These are phyloP conservation scores for Lasiodiplodia gonubiensis DNA, from an alignment of 2,329 filamentous ascomycete genomes.

Conservation along the genomic window DNA sequence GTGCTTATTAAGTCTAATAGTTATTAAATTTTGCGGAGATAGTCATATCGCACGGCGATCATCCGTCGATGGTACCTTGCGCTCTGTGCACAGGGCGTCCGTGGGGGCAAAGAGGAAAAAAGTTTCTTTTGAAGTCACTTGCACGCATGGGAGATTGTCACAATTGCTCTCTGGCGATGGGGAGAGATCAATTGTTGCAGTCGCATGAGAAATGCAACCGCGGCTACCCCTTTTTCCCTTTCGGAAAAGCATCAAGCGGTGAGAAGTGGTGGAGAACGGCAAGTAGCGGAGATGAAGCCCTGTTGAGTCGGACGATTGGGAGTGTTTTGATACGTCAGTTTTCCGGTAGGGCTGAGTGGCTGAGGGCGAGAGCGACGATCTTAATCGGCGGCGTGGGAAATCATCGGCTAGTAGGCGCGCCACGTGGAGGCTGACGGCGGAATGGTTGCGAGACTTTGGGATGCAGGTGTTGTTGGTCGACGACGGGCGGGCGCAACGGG, in stretches of 20 bases:
- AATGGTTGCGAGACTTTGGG: too few relatives aligned
- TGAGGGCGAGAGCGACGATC: neutral
- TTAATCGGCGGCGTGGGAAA: neutral
- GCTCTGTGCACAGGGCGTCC: constrained; percentile 8
- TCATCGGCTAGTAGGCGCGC: neutral
- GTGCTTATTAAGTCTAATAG: neutral
- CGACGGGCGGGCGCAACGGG: neutral
- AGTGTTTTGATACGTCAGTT: neutral
- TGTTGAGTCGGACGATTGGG: neutral
- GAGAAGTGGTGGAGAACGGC: neutral
- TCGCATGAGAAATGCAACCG: neutral
- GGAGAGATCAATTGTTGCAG: neutral
- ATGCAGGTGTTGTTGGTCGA: neutral
- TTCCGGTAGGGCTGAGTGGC: constrained; percentile 23
- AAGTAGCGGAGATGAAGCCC: constrained; percentile 11
- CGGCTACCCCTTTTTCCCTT: neutral
- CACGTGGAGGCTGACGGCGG: constrained; percentile 1
- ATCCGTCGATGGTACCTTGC: constrained; percentile 3
- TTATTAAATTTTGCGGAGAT: constrained; percentile 11
- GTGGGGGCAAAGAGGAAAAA: neutral
- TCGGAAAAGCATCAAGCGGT: neutral
- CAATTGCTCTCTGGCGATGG: neutral
- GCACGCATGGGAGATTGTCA: neutral
- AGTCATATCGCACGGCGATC: constrained; percentile 10
- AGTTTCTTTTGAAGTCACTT: neutral